Base-by-base conservation (phyloP, 2,329 filamentous ascomycete genomes). In the Neonectria sp. region DNA sequence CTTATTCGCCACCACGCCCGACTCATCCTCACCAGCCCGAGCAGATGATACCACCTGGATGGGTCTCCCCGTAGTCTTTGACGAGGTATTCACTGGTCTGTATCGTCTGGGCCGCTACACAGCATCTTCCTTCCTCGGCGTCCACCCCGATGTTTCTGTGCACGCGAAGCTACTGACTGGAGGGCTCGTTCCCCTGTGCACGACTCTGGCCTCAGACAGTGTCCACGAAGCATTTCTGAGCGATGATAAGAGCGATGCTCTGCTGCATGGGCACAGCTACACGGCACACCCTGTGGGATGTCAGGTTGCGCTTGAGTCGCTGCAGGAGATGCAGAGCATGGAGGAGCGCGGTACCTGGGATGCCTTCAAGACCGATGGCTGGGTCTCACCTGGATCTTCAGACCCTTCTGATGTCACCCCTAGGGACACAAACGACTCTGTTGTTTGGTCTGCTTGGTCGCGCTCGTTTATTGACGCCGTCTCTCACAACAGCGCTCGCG, bases 61-160 rank as follows among this genome's bases (percentile, higher is more conserved):
- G 2, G 93, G 94, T 2, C 86, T 97, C 4, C 94, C 94, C 0
- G 83, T 97, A 45, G 85, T 97, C 72, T 94, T 94, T 71, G 94
- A 97, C 76, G 94, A 97, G 77, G 94, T 97, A 40, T 97, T 97
- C 80, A 95, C 93, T 0, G 94, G 94, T 1, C 84, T 97, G 5
- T 95, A 95, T 78, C 92, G 94, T 13, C 89, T 97, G 0, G 94
- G 94, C 2, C 88, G 90, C 45, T 90, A 91, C 76, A 90, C 88
- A 1, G 86, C 93, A 0, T 89, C 92, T 0, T 91, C 90, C 0
- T 93, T 95, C 78, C 86, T 97, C 3, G 83, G 84, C 6, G 82
- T 89, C 0, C 80, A 93, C 35, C 88, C 94, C 0, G 94, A 97
- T 73, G 91, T 97, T 53, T 90, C 91, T 0, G 92, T 95, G 0